These are phyloP conservation scores for Alternaria sp. DNA, from an alignment of 2,329 filamentous ascomycete genomes.

Conservation along the genomic window DNA sequence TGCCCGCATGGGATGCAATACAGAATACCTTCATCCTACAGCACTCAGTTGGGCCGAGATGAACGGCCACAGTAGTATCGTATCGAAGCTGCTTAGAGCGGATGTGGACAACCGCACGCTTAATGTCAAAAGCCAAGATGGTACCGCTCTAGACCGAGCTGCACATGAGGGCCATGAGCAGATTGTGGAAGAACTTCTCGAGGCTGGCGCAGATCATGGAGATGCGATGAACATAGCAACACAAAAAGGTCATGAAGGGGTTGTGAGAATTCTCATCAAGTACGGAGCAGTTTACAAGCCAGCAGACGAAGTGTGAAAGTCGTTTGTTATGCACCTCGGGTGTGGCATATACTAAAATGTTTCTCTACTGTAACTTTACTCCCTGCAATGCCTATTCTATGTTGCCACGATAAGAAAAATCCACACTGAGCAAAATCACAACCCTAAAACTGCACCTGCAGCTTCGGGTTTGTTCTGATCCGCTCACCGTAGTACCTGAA, in stretches of 20 bases:
- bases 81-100: not conserved
- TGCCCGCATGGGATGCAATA: too few relatives aligned
- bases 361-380: not conserved
- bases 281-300: not conserved
- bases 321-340: not conserved
- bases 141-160: not conserved
- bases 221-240: not conserved
- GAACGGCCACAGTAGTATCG: too few relatives aligned
- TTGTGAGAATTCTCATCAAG: not conserved
- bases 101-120: not conserved
- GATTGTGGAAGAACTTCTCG: not conserved
- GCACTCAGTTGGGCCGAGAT: too few relatives aligned
- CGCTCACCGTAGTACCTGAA: slow-evolving; percentile 58
- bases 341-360: not conserved
- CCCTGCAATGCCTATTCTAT: not conserved
- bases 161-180: not conserved
- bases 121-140: accelerated
- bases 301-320: not conserved
- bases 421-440: not conserved
- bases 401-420: not conserved
- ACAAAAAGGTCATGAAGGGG: not conserved
- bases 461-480: slow-evolving; percentile 54
- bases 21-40: too few relatives aligned
- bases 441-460: slow-evolving; percentile 49
- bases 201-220: not conserved